Evolutionary conservation across 108 stramenopile genomes (phyloP), one percentile per base, ranked within the genome.

Genomic region (Schizochytrium sp.): DNA sequence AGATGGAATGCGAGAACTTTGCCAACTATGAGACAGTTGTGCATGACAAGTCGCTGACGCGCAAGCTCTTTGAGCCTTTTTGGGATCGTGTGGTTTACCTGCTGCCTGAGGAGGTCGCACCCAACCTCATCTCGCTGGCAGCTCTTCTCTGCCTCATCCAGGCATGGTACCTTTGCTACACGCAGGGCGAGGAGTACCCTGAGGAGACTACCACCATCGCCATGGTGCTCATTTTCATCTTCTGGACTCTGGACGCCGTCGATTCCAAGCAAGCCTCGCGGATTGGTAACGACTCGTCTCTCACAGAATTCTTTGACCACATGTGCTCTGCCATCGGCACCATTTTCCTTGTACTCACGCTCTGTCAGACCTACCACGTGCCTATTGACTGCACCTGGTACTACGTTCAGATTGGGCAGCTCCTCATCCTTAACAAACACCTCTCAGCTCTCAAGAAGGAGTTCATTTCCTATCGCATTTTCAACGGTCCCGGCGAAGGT

Each of bases 251-350:
- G 8, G 94, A 94, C 83, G 94, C 93, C 64, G 87, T 96, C 7
- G 93, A 94, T 61, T 90, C 92, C 46, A 88, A 92, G 40, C 96
- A 97, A 72, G 95, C 96, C 72, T 94, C 95, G 91, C 92, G 95
- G 44, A 95, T 97, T 72, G 94, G 96, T 50, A 96, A 97, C 91
- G 91, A 92, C 3, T 96, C 95, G 56, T 92, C 96, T 2, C 90
- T 97, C 69, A 94, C 95, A 40, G 96, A 96, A 87, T 92, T 96
- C 19, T 97, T 97, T 93, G 96, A 97, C 88, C 96, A 97, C 87
- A 92, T 92, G 57, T 95, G 95, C 90, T 95, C 96, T 90, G 95
- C 94, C 89, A 92, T 92, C 55, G 91, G 94, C 50, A 96, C 96
- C 3, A 96, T 97, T 2, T 97, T 95, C 91, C 92, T 97, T 61